These are phyloP conservation scores for Lentinula novae-zelandiae DNA, from an alignment of 1,284 basidiomycete species.

Conservation along the genomic window DNA sequence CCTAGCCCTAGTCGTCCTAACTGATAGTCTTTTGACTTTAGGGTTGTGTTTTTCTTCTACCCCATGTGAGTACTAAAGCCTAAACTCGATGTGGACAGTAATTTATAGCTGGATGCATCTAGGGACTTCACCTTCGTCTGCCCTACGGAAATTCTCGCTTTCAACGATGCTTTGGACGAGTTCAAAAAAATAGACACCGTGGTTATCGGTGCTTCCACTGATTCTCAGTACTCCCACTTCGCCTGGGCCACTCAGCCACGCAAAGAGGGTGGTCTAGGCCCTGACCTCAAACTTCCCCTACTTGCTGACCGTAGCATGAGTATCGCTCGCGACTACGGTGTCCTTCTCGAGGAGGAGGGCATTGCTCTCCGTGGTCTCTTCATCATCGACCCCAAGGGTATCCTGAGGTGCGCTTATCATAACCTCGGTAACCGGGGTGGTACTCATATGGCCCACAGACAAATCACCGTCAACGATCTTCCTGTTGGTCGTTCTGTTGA, in stretches of 20 bases:
- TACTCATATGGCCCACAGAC: constrained; percentile 37
- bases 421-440: constrained; percentile 5
- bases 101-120: constrained; percentile 6
- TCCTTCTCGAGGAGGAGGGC: constrained; percentile 82
- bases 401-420: constrained; percentile 49
- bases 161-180: constrained; percentile 77
- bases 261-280: constrained; percentile 84
- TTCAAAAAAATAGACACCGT: constrained; percentile 73
- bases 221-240: constrained; percentile 85
- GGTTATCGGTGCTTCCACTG: constrained; percentile 81
- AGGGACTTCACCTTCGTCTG: constrained; percentile 87
- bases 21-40: constrained; percentile 23
- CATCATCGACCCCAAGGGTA: constrained; percentile 87
- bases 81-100: constrained; percentile 7
- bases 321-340: constrained; percentile 77
- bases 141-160: constrained; percentile 91
- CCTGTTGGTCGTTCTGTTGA: constrained; percentile 90
- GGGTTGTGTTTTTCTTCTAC: constrained; percentile 80
- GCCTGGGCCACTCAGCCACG: constrained; percentile 82
- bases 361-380: constrained; percentile 85
- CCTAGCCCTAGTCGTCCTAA: background rate
- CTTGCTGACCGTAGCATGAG: constrained; percentile 69
- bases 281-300: constrained; percentile 78
- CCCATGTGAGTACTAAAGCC: constrained; percentile 55
- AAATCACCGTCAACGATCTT: constrained; percentile 86